phyloP scores from a whole-genome alignment of 257 asterid genomes.

The Penstemon newberryi region DNA sequence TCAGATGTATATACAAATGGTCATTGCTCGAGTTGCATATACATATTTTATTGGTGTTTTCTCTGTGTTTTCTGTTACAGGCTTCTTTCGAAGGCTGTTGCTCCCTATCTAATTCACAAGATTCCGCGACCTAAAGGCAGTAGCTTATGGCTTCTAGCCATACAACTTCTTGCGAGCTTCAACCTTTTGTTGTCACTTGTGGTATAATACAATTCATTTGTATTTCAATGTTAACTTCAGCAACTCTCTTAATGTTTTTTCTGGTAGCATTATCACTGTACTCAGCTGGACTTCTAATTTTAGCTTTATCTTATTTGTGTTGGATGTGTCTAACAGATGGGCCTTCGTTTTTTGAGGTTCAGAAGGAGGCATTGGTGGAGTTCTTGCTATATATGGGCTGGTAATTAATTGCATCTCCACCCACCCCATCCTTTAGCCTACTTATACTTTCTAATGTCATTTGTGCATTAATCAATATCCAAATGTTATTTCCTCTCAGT shows the following conservation, averaged over 20 bases:
- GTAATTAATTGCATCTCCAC: slow-evolving; percentile 34
- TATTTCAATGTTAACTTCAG: slow-evolving; percentile 6
- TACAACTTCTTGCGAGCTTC: slow-evolving; percentile 84
- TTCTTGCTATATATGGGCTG: slow-evolving; percentile 85
- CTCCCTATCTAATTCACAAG: slow-evolving; percentile 64
- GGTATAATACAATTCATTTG: slow-evolving; percentile 40
- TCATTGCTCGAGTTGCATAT: background rate
- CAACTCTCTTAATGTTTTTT: background rate
- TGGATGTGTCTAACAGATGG: slow-evolving; percentile 58
- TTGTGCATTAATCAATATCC: slow-evolving; percentile 31
- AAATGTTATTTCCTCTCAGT: slow-evolving; percentile 49
- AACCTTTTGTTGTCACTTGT: slow-evolving; percentile 68
- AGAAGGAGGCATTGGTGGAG: slow-evolving; percentile 74
- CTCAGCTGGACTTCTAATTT: slow-evolving; percentile 7
- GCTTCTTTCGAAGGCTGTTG: slow-evolving; percentile 55
- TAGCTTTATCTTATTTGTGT: slow-evolving; percentile 21
- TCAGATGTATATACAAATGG: slow-evolving; percentile 1
- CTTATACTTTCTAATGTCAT: background rate
- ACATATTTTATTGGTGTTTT: background rate
- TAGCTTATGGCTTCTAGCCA: slow-evolving; percentile 71
- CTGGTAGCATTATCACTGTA: background rate
- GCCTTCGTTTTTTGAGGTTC: slow-evolving; percentile 57
- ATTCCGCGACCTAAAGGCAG: slow-evolving; percentile 73
- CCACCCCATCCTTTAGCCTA: background rate
- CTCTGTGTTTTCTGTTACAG: slow-evolving; percentile 37